Evolutionary conservation across 139 green algal genomes (phyloP).

Genomic region (Micractinium sp.): DNA sequence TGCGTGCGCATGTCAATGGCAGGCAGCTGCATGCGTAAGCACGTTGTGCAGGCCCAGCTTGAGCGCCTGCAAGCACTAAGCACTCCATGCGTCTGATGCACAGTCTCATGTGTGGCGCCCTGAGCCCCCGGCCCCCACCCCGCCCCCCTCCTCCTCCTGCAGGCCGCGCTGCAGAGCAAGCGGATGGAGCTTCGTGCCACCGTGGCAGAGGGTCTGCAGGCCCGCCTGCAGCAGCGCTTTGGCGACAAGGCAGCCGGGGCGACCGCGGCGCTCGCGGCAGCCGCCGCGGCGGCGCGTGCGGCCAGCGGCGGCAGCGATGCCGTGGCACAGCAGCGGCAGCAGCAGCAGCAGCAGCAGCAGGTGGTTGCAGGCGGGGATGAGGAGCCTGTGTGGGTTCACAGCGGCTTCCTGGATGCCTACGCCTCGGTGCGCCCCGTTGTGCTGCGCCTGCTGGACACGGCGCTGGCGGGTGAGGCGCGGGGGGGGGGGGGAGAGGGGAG

Average conservation of each 20-base stretch:
- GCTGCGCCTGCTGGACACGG: conserved; percentile 65
- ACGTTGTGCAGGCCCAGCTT: background rate
- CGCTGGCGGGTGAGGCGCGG: conserved; percentile 13
- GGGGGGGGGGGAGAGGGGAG: background rate
- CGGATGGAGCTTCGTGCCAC: background rate
- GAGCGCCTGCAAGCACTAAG: too few species aligned
- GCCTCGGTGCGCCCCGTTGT: conserved; percentile 42
- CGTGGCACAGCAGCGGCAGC: background rate
- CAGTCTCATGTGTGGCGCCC: background rate
- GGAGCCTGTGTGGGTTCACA: conserved; percentile 38
- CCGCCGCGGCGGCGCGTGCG: too few species aligned
- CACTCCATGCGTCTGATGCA: background rate
- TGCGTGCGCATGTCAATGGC: too few species aligned
- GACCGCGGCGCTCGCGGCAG: too few species aligned
- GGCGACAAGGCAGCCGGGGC: too few species aligned
- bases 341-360: background rate
- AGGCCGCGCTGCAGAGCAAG: conserved; percentile 24
- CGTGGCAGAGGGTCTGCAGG: conserved; percentile 2
- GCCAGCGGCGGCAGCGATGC: background rate
- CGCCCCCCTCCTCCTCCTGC: background rate
- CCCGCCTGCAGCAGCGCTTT: too few species aligned
- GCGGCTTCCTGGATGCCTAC: conserved; percentile 54
- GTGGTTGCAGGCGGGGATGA: background rate
- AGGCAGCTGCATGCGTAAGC: background rate
- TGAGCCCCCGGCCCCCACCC: background rate